Evolutionary conservation across 208 protist species (phyloP), one percentile per base, ranked within the genome.

Genomic region (Blechomonas ayalai): DNA sequence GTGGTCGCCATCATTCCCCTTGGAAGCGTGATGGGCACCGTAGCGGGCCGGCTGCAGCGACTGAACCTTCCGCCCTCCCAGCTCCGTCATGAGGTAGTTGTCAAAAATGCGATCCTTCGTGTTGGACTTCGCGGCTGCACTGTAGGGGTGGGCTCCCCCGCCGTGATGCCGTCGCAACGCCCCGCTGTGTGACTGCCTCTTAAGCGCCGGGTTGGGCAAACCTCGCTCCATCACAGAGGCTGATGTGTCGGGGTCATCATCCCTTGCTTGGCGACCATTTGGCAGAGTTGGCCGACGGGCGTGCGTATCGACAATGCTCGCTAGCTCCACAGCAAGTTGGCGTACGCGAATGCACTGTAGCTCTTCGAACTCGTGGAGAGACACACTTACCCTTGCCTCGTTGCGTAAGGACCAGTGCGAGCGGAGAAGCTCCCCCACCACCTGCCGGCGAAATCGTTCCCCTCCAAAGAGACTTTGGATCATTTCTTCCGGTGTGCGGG

Each of bases 391-490:
- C 55, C 85, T 75, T 18, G 79, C 77, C 67, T 92, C 80, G 58
- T 77, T 72, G 16, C 78, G 78, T 35, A 92, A 51, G 22, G 72
- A 52, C 77, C 79, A 90, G 59, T 92, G 84, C 18, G 77, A 88
- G 24, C 80, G 73, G 15, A 86, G 60, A 16, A 92, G 47, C 45
- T 82, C 63, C 2, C 84, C 84, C 20, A 88, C 27, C 5, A 92
- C 37, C 15, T 65, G 34, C 4, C 71, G 66, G 2, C 67, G 63
- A 36, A 92, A 92, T 8, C 46, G 62, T 48, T 83, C 68, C 1
- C 84, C 84, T 33, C 84, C 84, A 60, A 88, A 92, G 26, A 92
- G 59, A 50, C 68, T 68, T 57, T 92, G 84, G 48, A 92, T 63
- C 42, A 92, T 82, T 52, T 89, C 71, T 54, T 79, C 80, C 19